phyloP scores from a whole-genome alignment of 768 basidiomycete species.

The Zangia roseola region DNA sequence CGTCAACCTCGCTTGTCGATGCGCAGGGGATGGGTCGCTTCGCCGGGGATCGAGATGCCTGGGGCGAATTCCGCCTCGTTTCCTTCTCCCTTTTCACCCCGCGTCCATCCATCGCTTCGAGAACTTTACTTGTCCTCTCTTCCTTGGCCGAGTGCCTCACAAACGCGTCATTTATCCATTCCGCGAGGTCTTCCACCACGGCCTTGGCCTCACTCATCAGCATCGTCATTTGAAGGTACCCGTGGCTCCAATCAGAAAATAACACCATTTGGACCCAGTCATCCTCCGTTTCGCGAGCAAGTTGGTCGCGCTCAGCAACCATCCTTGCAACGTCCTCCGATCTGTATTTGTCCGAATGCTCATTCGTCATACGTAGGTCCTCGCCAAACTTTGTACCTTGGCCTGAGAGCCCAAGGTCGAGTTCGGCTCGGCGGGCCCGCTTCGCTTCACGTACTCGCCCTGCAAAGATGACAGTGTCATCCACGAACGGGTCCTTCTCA shows the following conservation, averaged over 20 bases:
- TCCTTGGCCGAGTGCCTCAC: slow-evolving; percentile 31
- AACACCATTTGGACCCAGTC: slow-evolving; percentile 95
- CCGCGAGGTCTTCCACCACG: slow-evolving; percentile 79
- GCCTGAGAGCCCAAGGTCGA: slow-evolving; percentile 59
- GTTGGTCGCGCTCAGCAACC: slow-evolving; percentile 57
- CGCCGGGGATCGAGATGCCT: slow-evolving; percentile 18
- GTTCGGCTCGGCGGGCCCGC: slow-evolving; percentile 71
- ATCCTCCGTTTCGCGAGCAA: slow-evolving; percentile 73
- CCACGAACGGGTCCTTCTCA: slow-evolving; percentile 94
- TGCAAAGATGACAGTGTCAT: slow-evolving; percentile 96
- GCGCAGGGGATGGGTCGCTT: slow-evolving; percentile 13
- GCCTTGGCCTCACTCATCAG: slow-evolving; percentile 80
- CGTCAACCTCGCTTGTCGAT: not conserved
- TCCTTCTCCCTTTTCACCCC: slow-evolving; percentile 28
- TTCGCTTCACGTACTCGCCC: slow-evolving; percentile 96
- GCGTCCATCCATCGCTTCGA: slow-evolving; percentile 16
- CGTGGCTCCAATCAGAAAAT: slow-evolving; percentile 96
- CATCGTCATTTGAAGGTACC: slow-evolving; percentile 92
- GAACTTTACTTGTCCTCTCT: slow-evolving; percentile 15
- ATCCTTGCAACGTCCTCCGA: slow-evolving; percentile 38
- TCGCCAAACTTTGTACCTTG: slow-evolving; percentile 65
- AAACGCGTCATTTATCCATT: slow-evolving; percentile 89
- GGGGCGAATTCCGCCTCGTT: slow-evolving; percentile 23
- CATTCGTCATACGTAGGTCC: slow-evolving; percentile 58
- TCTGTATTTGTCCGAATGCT: slow-evolving; percentile 26